Evolutionary conservation across 2,329 filamentous ascomycete genomes (phyloP).

Genomic region (Aspergillus pseudoviridinutans): DNA sequence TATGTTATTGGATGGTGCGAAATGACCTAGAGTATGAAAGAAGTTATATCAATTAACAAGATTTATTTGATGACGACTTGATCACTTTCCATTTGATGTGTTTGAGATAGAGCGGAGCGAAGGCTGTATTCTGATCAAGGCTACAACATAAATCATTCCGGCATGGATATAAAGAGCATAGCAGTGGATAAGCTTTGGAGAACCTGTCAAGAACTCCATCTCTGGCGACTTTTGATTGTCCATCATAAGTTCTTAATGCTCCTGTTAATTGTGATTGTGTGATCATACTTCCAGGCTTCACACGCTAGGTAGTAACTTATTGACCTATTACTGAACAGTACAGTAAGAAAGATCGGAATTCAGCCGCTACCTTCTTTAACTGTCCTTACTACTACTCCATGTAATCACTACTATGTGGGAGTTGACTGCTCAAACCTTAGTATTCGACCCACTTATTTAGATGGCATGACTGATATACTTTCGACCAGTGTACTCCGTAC

Average conservation of each 20-base stretch:
- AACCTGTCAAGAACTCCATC: neutral
- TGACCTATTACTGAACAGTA: neutral
- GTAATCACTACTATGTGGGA: slow-evolving; percentile 2
- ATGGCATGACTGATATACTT: neutral
- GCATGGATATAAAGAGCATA: neutral
- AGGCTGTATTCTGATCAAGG: slow-evolving; percentile 11
- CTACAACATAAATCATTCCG: neutral
- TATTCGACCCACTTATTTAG: neutral
- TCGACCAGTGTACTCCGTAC: neutral
- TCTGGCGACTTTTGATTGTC: no score
- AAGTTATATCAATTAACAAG: neutral
- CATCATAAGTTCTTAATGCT: no score
- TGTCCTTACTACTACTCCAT: slow-evolving; percentile 9
- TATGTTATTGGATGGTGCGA: neutral
- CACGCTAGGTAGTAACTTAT: no score
- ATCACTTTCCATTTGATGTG: neutral
- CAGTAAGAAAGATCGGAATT: neutral
- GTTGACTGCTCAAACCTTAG: slow-evolving; percentile 13
- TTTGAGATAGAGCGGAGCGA: neutral
- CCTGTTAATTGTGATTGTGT: no score
- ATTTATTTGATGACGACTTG: neutral
- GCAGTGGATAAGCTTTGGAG: neutral
- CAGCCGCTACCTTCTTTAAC: neutral
- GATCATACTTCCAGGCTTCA: no score
- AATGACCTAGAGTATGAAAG: neutral